A percentile compares a stretch with the other conserved stretches of the same genome.
phyloP scores from a whole-genome alignment of 345 rosid species.

The Nephelium lappaceum region DNA sequence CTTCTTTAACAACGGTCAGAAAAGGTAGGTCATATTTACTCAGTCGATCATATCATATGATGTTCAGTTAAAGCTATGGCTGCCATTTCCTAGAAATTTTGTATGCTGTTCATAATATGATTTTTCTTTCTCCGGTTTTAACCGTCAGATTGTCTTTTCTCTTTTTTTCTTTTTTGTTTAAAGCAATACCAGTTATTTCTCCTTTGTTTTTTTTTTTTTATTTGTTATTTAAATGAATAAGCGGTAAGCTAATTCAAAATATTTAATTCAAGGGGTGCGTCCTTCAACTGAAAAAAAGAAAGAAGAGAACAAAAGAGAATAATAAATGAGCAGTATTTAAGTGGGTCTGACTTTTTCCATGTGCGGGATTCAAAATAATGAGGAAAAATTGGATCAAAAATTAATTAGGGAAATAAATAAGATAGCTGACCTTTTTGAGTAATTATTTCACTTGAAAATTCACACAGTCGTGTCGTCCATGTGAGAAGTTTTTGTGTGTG shows the following conservation, averaged over 20 bases:
- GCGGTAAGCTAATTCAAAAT: not conserved
- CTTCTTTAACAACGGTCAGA: slow-evolving; percentile 14
- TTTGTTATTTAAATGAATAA: not conserved
- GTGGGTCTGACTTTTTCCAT: not conserved
- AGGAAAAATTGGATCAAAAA: not conserved
- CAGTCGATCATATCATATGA: not conserved
- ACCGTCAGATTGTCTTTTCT: not conserved
- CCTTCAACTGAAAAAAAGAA: not conserved
- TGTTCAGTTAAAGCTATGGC: not conserved
- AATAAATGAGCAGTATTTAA: not conserved
- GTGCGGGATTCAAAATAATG: not conserved
- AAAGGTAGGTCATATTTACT: not conserved
- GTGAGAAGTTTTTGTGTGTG: too few species aligned
- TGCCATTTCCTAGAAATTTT: not conserved
- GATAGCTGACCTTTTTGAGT: not conserved
- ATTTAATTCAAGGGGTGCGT: not conserved
- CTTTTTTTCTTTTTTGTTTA: not conserved
- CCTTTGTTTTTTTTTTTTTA: not conserved
- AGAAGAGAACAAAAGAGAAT: not conserved
- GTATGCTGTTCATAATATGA: not conserved
- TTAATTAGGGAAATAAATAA: slow-evolving; percentile 2
- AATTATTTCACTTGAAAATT: not conserved
- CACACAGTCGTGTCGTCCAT: not conserved
- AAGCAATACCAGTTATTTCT: not conserved
- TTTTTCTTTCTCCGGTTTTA: not conserved